These are phyloP conservation scores for Salix udensis DNA, from an alignment of 345 rosid species.

Conservation along the genomic window DNA sequence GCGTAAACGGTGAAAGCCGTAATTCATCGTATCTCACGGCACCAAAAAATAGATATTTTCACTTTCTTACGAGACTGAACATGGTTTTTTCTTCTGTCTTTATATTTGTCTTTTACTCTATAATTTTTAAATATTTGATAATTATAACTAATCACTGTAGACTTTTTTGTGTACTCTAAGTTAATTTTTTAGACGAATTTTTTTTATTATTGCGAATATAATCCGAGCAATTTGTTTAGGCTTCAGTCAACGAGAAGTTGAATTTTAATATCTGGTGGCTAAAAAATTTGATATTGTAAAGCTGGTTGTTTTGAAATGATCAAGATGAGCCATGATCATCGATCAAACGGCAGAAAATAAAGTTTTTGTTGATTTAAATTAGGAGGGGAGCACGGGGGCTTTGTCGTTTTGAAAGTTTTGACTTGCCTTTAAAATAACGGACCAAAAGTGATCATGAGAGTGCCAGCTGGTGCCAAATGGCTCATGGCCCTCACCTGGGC, in stretches of 20 bases:
- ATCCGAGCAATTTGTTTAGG: not conserved
- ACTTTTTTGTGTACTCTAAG: too few species aligned
- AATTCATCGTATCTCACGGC: not conserved
- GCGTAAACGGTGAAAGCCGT: not conserved
- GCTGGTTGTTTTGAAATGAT: not conserved
- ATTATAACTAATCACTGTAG: too few species aligned
- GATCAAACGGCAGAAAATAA: not conserved
- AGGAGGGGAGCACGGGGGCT: not conserved
- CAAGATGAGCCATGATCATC: not conserved
- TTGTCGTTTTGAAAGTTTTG: not conserved
- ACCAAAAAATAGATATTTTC: too few species aligned
- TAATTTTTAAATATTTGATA: too few species aligned
- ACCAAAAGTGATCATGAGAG: not conserved
- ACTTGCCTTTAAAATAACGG: not conserved
- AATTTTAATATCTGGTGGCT: not conserved
- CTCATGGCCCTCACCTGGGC: not conserved
- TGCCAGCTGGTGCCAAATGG: slow-evolving; percentile 9
- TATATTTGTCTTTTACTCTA: too few species aligned
- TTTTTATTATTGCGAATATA: not conserved
- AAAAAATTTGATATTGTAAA: not conserved
- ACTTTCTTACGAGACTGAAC: too few species aligned
- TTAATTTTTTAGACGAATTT: too few species aligned
- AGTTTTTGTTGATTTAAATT: not conserved
- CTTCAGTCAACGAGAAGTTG: not conserved
- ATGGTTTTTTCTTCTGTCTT: too few species aligned